These are phyloP conservation scores for Paecilomyces niveus DNA, from an alignment of 2,329 filamentous ascomycete species.

Conservation along the genomic window DNA sequence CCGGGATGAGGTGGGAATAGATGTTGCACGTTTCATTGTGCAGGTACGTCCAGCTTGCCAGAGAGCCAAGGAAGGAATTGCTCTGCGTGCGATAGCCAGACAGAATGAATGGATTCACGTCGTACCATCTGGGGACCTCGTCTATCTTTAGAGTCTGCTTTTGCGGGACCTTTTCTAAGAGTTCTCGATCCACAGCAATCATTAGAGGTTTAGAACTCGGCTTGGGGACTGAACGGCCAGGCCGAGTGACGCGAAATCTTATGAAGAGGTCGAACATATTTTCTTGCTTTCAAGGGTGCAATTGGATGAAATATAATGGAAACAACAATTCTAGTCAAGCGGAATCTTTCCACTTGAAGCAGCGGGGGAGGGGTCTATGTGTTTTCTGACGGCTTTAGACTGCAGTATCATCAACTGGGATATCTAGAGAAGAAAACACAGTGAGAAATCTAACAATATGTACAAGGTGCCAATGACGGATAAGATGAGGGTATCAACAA, in stretches of 20 bases:
- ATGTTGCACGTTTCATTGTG: slow-evolving; percentile 43
- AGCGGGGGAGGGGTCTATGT: no score
- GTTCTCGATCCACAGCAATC: neutral
- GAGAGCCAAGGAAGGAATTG: slow-evolving; percentile 27
- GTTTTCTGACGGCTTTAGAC: no score
- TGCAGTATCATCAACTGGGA: neutral
- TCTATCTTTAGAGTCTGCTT: slow-evolving; percentile 21
- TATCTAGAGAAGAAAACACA: neutral
- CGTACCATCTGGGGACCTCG: slow-evolving; percentile 37
- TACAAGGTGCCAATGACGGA: neutral
- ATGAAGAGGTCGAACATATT: neutral
- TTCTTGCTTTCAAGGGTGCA: neutral
- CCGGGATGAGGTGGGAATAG: slow-evolving; percentile 41
- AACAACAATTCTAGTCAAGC: neutral
- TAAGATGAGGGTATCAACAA: neutral
- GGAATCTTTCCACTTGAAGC: neutral
- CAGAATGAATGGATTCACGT: slow-evolving; percentile 36
- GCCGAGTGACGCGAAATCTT: neutral
- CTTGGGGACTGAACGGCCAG: neutral
- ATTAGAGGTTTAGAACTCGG: neutral
- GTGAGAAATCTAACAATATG: neutral
- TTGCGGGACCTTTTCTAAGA: neutral
- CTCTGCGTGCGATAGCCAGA: slow-evolving; percentile 39
- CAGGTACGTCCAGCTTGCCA: slow-evolving; percentile 35
- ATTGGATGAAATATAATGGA: neutral